These are phyloP conservation scores for Populus trichocarpa DNA, from an alignment of 441 rosid genomes.

Conservation along the genomic window DNA sequence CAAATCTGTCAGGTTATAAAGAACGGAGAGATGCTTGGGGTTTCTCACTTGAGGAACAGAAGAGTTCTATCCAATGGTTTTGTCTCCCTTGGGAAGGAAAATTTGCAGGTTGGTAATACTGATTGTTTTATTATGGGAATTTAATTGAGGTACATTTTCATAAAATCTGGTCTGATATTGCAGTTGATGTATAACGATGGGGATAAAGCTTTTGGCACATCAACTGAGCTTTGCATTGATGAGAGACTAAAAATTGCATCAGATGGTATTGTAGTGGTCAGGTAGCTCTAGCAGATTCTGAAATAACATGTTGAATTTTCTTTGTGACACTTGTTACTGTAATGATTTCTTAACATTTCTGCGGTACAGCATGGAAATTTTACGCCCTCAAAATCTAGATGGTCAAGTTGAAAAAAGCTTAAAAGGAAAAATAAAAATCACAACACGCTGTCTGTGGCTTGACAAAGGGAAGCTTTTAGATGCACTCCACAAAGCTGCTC, in stretches of 20 bases:
- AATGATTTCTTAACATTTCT: constrained; percentile 21
- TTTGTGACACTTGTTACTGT: constrained; percentile 23
- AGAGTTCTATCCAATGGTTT: constrained; percentile 94
- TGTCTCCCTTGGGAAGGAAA: constrained; percentile 88
- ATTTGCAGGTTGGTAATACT: constrained; percentile 65
- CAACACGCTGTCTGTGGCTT: constrained; percentile 98
- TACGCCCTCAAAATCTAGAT: constrained; percentile 58
- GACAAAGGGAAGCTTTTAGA: constrained; percentile 94
- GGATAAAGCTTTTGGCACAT: constrained; percentile 94
- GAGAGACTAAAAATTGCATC: constrained; percentile 91
- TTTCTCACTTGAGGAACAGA: constrained; percentile 92
- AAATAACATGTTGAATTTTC: constrained; percentile 1
- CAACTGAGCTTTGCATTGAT: constrained; percentile 85
- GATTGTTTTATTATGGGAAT: constrained; percentile 18
- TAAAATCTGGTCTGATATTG: constrained; percentile 28
- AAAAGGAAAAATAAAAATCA: constrained; percentile 90
- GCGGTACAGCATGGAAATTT: constrained; percentile 79
- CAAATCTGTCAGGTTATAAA: constrained; percentile 73
- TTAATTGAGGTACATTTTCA: constrained; percentile 18
- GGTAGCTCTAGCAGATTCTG: constrained; percentile 40
- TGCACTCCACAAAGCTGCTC: constrained; percentile 89
- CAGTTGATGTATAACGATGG: constrained; percentile 99
- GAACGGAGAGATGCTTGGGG: constrained; percentile 99
- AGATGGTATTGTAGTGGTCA: constrained; percentile 89
- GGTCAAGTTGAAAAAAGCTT: constrained; percentile 40